These are phyloP conservation scores for Yamadazyma spencermartinsiae DNA, from an alignment of 1,139 yeast genomes.

Conservation along the genomic window DNA sequence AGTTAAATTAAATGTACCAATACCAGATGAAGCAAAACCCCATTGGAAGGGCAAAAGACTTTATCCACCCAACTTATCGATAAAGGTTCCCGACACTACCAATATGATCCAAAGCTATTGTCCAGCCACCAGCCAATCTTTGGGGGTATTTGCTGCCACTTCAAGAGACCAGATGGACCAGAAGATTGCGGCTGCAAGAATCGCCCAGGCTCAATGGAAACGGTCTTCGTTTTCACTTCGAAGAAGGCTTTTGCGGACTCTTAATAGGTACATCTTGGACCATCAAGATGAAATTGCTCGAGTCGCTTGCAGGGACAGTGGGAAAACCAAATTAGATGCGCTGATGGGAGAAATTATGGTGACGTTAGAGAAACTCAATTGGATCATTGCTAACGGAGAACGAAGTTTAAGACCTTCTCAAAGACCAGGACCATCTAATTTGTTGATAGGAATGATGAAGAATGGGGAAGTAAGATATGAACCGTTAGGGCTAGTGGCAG, in stretches of 20 bases:
- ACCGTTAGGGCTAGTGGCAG: slow-evolving; percentile 87
- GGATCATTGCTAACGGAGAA: slow-evolving; percentile 87
- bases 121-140: slow-evolving; percentile 91
- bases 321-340: slow-evolving; percentile 94
- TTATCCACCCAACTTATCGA: slow-evolving; percentile 52
- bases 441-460: slow-evolving; percentile 69
- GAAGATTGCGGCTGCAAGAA: slow-evolving; percentile 53
- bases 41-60: slow-evolving; percentile 91
- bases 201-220: slow-evolving; percentile 65
- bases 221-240: slow-evolving; percentile 59
- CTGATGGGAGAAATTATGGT: slow-evolving; percentile 95
- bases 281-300: slow-evolving; percentile 87
- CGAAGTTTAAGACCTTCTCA: slow-evolving; percentile 64
- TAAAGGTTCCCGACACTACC: slow-evolving; percentile 59
- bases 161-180: slow-evolving; percentile 68
- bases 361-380: slow-evolving; percentile 84
- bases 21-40: slow-evolving; percentile 83
- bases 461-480: slow-evolving; percentile 92
- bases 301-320: slow-evolving; percentile 94
- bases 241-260: slow-evolving; percentile 67
- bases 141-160: slow-evolving; percentile 70
- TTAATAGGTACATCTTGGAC: slow-evolving; percentile 68
- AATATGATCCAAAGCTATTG: slow-evolving; percentile 78
- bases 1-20: slow-evolving; percentile 51
- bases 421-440: slow-evolving; percentile 85